Base-by-base conservation (phyloP, 345 rosid species). In the Hibiscus trionum region DNA sequence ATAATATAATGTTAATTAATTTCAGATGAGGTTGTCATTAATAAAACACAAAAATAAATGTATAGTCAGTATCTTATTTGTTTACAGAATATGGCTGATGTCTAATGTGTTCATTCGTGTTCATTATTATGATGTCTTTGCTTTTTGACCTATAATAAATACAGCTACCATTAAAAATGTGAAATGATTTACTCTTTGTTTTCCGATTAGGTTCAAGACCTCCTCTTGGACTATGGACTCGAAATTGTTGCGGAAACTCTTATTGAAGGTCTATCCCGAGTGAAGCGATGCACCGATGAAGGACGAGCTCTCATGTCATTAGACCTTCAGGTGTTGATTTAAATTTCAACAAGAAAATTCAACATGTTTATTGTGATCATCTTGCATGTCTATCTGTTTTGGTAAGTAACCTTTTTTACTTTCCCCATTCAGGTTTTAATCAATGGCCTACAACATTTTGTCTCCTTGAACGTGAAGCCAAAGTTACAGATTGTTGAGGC, bases 301-400 rank as follows among this genome's bases (percentile, higher is more conserved):
- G 99, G 99, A 74, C 87, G 98, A 53, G 97, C 86, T 82, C 92
- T 93, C 78, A 91, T 96, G 99, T 91, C 90, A 47, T 78, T 96
- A 74, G 99, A 93, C 86, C 84, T 87, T 77, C 99, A 96, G 98
- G 99, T 95, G 53, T 39, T 52, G 73, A 69, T 69, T 26, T 33
- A 3, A 1, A 65, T 33, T 62, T 19, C 11, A 26, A 61, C 42
- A 2, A 6, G 75, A 55, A 15, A 31, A 35, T 24, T 7, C 24
- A 47, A 17, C n/a, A 15, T 42, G 11, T 14, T 16, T 63, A 33
- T 19, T 3, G 24, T 50, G 29, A 16, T 57, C 52, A 29, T 55
- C 60, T 61, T 72, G 62, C 69, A 1, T 31, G 53, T 57, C 57
- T 21, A 2, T 59, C 17, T 29, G 39, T n/a, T 70, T 55, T 31